phyloP scores from a whole-genome alignment of 148 eudicot genomes.

The Nepenthes mirabilis region DNA sequence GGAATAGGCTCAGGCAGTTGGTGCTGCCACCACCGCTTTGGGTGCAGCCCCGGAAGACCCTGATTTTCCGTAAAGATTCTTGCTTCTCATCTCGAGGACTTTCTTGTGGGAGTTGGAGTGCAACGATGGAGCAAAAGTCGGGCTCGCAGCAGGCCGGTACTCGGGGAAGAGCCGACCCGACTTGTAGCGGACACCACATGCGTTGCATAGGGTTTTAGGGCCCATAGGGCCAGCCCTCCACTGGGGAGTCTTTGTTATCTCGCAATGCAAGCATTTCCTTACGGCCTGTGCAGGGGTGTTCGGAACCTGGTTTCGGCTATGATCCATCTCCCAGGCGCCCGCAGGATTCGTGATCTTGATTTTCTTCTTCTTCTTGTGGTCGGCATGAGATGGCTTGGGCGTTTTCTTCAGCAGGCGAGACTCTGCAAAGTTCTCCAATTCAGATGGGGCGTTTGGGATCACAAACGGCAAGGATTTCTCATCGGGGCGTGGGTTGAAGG shows the following conservation, averaged over 20 bases:
- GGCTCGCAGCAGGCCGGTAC: constrained; percentile 18
- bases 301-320: constrained; percentile 1
- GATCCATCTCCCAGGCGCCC: neutral
- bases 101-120: constrained; percentile 90
- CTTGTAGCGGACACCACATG: no score
- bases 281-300: constrained; percentile 19
- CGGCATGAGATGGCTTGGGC: constrained; percentile 4
- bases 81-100: constrained; percentile 71
- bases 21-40: neutral
- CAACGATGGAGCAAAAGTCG: constrained; percentile 55
- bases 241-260: constrained; percentile 86
- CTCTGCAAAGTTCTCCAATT: constrained; percentile 21
- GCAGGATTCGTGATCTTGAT: constrained; percentile 22
- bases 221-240: constrained; percentile 91
- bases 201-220: constrained; percentile 40
- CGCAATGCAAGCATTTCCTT: constrained; percentile 81
- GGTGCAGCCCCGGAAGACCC: neutral
- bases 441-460: constrained; percentile 6
- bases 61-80: neutral
- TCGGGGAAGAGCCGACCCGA: no score
- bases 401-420: constrained; percentile 14
- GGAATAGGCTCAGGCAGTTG: neutral
- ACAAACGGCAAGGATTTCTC: constrained; percentile 20
- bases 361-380: constrained; percentile 48
- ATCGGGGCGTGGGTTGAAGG: constrained; percentile 32